Conservation (phyloP, 2,329 filamentous ascomycete genomes). For the Trichoderma sp. region DNA sequence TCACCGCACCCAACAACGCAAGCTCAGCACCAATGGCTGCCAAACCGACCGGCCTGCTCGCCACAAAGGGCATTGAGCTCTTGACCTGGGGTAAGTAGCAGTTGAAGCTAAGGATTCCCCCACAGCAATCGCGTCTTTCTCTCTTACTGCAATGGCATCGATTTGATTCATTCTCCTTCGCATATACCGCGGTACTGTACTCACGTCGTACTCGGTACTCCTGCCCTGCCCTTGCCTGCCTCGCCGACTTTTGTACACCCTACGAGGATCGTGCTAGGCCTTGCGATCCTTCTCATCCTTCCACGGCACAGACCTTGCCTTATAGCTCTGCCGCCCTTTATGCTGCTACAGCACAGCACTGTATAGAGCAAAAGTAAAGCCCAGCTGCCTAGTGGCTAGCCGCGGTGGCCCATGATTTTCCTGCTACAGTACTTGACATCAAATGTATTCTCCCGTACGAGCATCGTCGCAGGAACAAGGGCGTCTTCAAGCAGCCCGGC, state of each 20-base stretch:
- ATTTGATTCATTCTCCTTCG: neutral
- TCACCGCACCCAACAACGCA: neutral
- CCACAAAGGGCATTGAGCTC: slow-evolving; percentile 67
- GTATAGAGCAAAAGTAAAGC: no score
- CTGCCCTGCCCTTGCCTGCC: neutral
- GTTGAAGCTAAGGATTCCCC: neutral
- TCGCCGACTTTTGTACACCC: neutral
- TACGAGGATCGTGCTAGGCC: neutral
- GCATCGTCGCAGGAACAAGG: neutral
- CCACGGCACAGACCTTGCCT: neutral
- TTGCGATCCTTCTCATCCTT: neutral
- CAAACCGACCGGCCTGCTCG: slow-evolving; percentile 58
- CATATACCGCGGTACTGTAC: neutral
- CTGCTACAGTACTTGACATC: no score
- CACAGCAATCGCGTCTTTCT: neutral
- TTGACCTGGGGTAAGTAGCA: slow-evolving; percentile 54
- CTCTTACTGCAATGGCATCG: no score
- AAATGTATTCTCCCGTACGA: neutral
- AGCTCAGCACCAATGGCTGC: slow-evolving; percentile 33
- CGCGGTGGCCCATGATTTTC: neutral
- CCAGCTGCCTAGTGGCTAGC: neutral
- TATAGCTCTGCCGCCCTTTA: neutral
- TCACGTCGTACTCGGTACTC: neutral
- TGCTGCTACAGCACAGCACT: neutral
- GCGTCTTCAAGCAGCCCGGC: neutral